These are phyloP conservation scores for Pleurotus tuoliensis DNA, from an alignment of 768 basidiomycete species.

Conservation along the genomic window DNA sequence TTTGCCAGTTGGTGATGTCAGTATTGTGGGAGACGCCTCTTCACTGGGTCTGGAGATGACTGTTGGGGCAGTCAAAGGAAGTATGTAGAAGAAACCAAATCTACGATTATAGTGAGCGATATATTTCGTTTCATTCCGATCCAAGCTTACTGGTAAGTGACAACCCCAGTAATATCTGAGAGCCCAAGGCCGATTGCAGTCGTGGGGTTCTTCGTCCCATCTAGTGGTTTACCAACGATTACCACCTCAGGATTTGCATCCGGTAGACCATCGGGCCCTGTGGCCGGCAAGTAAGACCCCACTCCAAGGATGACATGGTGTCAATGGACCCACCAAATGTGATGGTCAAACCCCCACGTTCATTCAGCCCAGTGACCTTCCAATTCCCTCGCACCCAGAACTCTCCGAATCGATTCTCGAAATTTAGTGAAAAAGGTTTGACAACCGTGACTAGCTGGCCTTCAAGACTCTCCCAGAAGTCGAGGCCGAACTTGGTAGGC, in stretches of 20 bases:
- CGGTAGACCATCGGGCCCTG: slow-evolving; percentile 47
- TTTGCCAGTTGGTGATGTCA: slow-evolving; percentile 29
- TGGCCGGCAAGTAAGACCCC: background rate
- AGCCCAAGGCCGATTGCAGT: slow-evolving; percentile 43
- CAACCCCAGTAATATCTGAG: slow-evolving; percentile 50
- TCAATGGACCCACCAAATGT: slow-evolving; percentile 33
- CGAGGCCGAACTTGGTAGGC: slow-evolving; percentile 50
- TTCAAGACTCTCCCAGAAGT: slow-evolving; percentile 64
- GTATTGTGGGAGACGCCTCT: slow-evolving; percentile 32
- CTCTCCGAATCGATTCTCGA: slow-evolving; percentile 50
- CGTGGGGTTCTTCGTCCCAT: slow-evolving; percentile 46
- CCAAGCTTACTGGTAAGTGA: slow-evolving; percentile 45
- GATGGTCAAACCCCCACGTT: slow-evolving; percentile 51
- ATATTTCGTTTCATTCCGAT: background rate
- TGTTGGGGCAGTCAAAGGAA: slow-evolving; percentile 52
- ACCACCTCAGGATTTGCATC: slow-evolving; percentile 57
- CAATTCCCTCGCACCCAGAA: slow-evolving; percentile 59
- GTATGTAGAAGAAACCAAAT: slow-evolving; percentile 53
- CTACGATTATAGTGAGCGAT: slow-evolving; percentile 13
- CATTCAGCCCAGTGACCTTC: slow-evolving; percentile 51
- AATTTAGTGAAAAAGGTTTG: slow-evolving; percentile 41
- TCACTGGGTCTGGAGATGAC: slow-evolving; percentile 36
- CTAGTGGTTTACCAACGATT: slow-evolving; percentile 50
- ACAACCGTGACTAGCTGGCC: slow-evolving; percentile 54
- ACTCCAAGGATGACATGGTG: no score